phyloP scores from a whole-genome alignment of 1,139 yeast genomes.

The Geotrichum bryndzae region DNA sequence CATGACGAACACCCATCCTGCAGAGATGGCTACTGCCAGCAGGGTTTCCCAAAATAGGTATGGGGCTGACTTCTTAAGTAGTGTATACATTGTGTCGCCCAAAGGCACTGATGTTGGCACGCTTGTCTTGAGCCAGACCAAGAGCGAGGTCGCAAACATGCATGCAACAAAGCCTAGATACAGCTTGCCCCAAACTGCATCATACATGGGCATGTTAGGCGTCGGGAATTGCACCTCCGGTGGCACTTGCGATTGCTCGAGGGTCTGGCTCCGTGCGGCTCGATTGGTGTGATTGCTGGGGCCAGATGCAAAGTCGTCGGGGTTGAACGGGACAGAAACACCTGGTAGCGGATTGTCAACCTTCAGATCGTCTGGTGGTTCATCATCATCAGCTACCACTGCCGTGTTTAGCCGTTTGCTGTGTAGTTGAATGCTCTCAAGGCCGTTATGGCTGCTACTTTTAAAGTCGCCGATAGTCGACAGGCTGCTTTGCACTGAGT shows the following conservation, averaged over 20 bases:
- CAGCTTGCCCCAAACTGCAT: conserved; percentile 31
- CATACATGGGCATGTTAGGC: conserved; percentile 22
- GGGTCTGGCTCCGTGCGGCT: conserved; percentile 1
- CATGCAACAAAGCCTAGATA: conserved; percentile 31
- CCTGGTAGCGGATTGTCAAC: conserved; percentile 18
- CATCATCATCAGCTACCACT: conserved; percentile 23
- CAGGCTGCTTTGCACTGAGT: conserved; percentile 9
- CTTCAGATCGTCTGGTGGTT: conserved; percentile 28
- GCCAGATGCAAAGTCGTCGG: conserved; percentile 19
- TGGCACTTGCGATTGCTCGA: conserved; percentile 1
- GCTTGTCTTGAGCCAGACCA: conserved; percentile 33
- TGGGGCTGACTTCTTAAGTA: conserved; percentile 30
- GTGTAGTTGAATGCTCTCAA: conserved; percentile 13
- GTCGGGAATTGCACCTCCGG: conserved; percentile 10
- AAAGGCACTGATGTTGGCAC: conserved; percentile 29
- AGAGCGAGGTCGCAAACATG: conserved; percentile 34
- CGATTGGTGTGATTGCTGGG: conserved; percentile 3
- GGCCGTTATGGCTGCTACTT: conserved; percentile 4
- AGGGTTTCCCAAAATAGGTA: conserved; percentile 30
- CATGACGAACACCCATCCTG: conserved; percentile 35
- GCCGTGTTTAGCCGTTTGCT: conserved; percentile 12
- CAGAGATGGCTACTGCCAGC: conserved; percentile 26
- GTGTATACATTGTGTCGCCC: conserved; percentile 34
- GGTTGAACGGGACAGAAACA: conserved; percentile 23
- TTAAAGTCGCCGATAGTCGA: conserved; percentile 4